Evolutionary conservation across 2,329 filamentous ascomycete genomes (phyloP).

Genomic region (Neonectria neomacrospora): DNA sequence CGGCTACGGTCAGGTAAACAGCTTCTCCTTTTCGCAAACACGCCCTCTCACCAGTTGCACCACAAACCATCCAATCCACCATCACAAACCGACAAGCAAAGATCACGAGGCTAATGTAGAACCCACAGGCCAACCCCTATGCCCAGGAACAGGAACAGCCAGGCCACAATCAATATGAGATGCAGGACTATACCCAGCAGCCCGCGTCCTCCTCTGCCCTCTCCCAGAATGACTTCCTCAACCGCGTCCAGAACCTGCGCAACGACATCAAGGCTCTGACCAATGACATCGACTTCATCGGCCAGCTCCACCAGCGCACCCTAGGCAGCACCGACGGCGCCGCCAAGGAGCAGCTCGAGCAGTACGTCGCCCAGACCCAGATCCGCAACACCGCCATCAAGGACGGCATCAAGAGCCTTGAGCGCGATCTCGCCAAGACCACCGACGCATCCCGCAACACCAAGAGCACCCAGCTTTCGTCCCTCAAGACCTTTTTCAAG

Average conservation of each 20-base stretch:
- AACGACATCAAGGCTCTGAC: slow-evolving; percentile 74
- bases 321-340: slow-evolving; percentile 72
- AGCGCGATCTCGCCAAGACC: slow-evolving; percentile 75
- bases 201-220: slow-evolving; percentile 51
- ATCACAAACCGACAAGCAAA: slow-evolving; percentile 17
- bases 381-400: slow-evolving; percentile 80
- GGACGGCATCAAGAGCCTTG: slow-evolving; percentile 80
- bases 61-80: neutral
- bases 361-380: slow-evolving; percentile 75
- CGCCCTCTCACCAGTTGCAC: neutral
- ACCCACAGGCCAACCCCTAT: slow-evolving; percentile 45
- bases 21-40: slow-evolving; percentile 25
- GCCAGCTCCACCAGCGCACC: slow-evolving; percentile 76
- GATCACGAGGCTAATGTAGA: slow-evolving; percentile 26
- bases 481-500: slow-evolving; percentile 78
- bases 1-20: slow-evolving; percentile 59
- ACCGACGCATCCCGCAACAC: slow-evolving; percentile 68
- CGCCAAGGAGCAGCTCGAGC: slow-evolving; percentile 70
- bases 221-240: slow-evolving; percentile 74
- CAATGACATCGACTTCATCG: slow-evolving; percentile 74
- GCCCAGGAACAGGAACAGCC: slow-evolving; percentile 44
- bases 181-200: slow-evolving; percentile 62
- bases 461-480: slow-evolving; percentile 76
- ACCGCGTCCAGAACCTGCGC: slow-evolving; percentile 74
- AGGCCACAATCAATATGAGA: slow-evolving; percentile 61